Conservation (phyloP, 331 rosid genomes). For the Malus hybrid region DNA sequence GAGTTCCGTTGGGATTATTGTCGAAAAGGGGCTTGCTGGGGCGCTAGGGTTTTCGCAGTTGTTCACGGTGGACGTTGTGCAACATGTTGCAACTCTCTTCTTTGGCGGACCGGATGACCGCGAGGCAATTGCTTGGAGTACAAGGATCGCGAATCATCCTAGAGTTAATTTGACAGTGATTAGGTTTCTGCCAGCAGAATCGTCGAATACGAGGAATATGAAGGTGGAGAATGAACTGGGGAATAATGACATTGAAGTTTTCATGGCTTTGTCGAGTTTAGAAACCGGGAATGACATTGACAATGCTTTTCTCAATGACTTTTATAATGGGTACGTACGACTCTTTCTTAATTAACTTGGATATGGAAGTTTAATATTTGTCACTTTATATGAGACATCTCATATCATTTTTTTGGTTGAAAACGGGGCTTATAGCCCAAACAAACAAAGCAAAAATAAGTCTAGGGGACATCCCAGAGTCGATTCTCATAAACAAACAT, state of each 20-base stretch:
- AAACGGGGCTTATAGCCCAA: no score
- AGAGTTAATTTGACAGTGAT: constrained; percentile 58
- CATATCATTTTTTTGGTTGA: no score
- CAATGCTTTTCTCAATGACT: constrained; percentile 62
- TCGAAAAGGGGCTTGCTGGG: constrained; percentile 49
- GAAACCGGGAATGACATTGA: constrained; percentile 53
- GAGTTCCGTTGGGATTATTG: constrained; percentile 62
- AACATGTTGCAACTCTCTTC: constrained; percentile 71
- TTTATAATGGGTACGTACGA: constrained; percentile 47
- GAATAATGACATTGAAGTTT: constrained; percentile 36
- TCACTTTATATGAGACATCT: no score
- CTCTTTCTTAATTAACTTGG: background rate
- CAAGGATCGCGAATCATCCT: constrained; percentile 52
- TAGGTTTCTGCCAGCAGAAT: constrained; percentile 28
- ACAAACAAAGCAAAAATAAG: no score
- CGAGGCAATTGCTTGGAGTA: constrained; percentile 83
- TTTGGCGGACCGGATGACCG: constrained; percentile 84
- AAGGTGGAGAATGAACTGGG: background rate
- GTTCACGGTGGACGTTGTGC: constrained; percentile 30
- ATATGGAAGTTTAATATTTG: no score
- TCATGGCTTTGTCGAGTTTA: constrained; percentile 55
- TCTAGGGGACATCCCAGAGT: no score
- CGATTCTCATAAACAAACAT: no score
- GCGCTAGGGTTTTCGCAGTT: constrained; percentile 53
- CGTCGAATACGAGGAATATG: constrained; percentile 20